Conservation (phyloP, 768 basidiomycete genomes). For the Mrakia blollopis region DNA sequence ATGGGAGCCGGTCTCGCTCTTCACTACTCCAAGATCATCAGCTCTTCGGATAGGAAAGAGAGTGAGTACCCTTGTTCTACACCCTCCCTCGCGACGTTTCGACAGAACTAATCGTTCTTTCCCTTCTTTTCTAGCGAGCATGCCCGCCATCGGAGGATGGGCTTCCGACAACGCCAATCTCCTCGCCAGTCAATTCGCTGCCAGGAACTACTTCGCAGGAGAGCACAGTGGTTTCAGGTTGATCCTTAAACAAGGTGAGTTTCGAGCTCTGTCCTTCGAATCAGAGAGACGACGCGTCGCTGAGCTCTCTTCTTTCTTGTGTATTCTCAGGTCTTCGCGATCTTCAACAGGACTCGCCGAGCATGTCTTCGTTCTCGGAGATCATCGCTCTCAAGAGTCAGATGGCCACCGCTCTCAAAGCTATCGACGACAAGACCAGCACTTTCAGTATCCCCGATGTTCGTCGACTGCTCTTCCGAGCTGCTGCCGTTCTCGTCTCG, state of each 20-base stretch:
- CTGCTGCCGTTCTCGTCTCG: conserved; percentile 73
- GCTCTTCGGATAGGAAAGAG: conserved; percentile 67
- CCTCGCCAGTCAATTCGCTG: conserved; percentile 77
- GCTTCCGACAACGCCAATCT: conserved; percentile 75
- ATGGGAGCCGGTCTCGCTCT: conserved; percentile 87
- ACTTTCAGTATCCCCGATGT: conserved; percentile 74
- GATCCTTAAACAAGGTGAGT: conserved; percentile 58
- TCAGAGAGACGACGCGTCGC: neutral
- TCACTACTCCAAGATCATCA: conserved; percentile 74
- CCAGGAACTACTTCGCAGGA: conserved; percentile 83
- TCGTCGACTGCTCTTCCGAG: conserved; percentile 77
- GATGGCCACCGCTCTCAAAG: conserved; percentile 60
- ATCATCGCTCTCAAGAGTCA: conserved; percentile 63
- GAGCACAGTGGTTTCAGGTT: conserved; percentile 76
- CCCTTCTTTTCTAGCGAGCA: conserved; percentile 36
- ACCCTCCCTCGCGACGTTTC: neutral
- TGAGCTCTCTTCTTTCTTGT: neutral
- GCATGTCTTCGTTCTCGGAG: conserved; percentile 57
- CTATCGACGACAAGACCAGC: conserved; percentile 67
- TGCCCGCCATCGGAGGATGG: conserved; percentile 51
- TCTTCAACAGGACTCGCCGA: conserved; percentile 60
- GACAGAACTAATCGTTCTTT: neutral
- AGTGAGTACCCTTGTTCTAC: conserved; percentile 50
- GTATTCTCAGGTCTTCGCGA: conserved; percentile 53
- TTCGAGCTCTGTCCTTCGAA: neutral